Evolutionary conservation across 805 yeast genomes (phyloP).

Genomic region (Yamadazyma sp.): DNA sequence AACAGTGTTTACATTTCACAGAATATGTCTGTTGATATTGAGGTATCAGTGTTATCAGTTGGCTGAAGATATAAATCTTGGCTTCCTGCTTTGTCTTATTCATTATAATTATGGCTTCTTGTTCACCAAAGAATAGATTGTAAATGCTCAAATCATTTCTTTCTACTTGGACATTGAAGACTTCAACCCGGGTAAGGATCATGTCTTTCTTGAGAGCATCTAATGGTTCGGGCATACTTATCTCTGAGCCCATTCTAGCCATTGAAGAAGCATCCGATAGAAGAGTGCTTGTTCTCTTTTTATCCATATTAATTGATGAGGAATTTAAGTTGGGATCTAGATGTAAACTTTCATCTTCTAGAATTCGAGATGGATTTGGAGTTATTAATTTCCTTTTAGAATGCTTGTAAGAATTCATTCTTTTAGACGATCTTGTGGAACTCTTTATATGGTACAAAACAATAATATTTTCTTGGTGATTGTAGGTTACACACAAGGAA

Average conservation of each 20-base stretch:
- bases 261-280: constrained; percentile 43
- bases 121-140: constrained; percentile 44
- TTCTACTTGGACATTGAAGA: constrained; percentile 31
- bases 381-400: constrained; percentile 27
- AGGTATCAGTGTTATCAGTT: constrained; percentile 28
- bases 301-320: constrained; percentile 37
- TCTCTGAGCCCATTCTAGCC: constrained; percentile 43
- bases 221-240: constrained; percentile 28
- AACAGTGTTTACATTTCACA: constrained; percentile 33
- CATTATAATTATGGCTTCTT: constrained; percentile 60
- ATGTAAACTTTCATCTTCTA: constrained; percentile 36
- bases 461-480: constrained; percentile 43
- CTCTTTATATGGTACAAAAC: constrained; percentile 55
- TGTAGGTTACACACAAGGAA: constrained; percentile 55
- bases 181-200: constrained; percentile 60
- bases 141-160: constrained; percentile 30
- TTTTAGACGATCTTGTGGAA: constrained; percentile 19
- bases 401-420: constrained; percentile 12
- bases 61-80: constrained; percentile 49
- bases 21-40: constrained; percentile 29
- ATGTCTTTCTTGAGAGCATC: constrained; percentile 57
- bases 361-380: constrained; percentile 40
- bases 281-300: constrained; percentile 41
- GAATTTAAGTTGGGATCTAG: constrained; percentile 8
- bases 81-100: constrained; percentile 42